Evolutionary conservation across 768 basidiomycete genomes (phyloP), one percentile per base, ranked within the genome.

Genomic region (Pleurotus tuber-regium): DNA sequence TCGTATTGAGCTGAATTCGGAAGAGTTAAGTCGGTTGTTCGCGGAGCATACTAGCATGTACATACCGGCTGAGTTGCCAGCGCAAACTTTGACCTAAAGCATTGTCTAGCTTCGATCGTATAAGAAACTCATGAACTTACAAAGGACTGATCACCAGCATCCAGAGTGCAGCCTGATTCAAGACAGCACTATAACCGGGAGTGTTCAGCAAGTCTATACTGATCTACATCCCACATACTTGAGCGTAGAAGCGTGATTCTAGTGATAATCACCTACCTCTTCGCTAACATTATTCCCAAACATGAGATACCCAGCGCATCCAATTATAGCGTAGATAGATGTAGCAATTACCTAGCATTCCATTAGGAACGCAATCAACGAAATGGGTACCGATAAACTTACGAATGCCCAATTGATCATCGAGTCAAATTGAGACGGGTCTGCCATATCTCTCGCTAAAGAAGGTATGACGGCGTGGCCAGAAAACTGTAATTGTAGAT

Each of bases 381-480:
- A 7, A 8, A 19, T 26, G 43, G 3, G 11, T 19, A n/a, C 11
- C 5, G 35, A 40, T 2, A 19, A 12, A 75, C 84, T 69, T 59
- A 90, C 87, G 64, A 95, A 98, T 28, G 95, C 90, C 65, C 82
- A 80, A 62, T 93, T 84, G 54, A 90, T 87, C 83, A 94, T 92
- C 47, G 65, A 68, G 64, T 88, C 80, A 65, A 95, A 98, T 56
- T 84, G 76, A 23, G 76, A 73, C 5, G 94, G 94, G 57, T 93
- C 82, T 18, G 67, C 64, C 95, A 98, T 97, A 66, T 98, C 95
- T 60, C 84, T 78, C 3, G 89, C 92, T 12, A 98, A 67, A 18
- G 88, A 90, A 16, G 95, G 95, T 43, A 98, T 87, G 24, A 95
- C 87, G 11, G 92, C 87, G 63, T 98, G 96, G 1, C 94, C 94